These are phyloP conservation scores for Aegilops speltoides DNA, from an alignment of 176 grass and related monocot species.

Conservation along the genomic window DNA sequence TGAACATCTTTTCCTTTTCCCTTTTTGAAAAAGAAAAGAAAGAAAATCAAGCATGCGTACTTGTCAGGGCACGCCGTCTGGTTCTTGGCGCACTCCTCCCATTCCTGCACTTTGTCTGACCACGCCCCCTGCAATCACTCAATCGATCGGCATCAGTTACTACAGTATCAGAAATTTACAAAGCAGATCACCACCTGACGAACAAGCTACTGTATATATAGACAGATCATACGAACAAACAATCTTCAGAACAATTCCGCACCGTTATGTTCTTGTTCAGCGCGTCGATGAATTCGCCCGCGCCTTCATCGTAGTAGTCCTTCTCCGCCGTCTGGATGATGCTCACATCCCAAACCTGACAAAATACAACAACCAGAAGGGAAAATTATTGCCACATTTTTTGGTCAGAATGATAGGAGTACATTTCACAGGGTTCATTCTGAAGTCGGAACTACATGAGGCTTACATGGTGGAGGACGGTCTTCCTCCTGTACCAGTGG, in stretches of 20 bases:
- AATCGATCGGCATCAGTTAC: not conserved
- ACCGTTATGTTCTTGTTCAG: conserved; percentile 43
- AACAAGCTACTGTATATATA: not conserved
- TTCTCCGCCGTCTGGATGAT: conserved; percentile 39
- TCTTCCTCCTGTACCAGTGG: conserved; percentile 64
- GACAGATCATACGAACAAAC: not conserved
- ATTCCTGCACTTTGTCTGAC: conserved; percentile 49
- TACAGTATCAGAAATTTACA: not conserved
- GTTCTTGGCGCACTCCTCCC: conserved; percentile 53
- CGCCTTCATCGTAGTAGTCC: not conserved
- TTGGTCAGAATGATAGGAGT: not conserved
- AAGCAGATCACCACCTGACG: not conserved
- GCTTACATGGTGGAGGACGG: conserved; percentile 62
- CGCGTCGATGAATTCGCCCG: conserved; percentile 17
- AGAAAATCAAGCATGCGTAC: not conserved
- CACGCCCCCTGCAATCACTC: conserved; percentile 40
- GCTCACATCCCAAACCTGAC: conserved; percentile 46
- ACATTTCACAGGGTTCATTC: not conserved
- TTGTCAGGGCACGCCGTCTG: conserved; percentile 52
- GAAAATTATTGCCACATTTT: not conserved
- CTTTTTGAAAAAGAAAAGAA: not conserved
- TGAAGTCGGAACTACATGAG: not conserved
- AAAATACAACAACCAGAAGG: not conserved
- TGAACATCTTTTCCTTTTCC: not conserved
- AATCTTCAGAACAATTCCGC: not conserved